Percentiles rank a stretch among this genome's conserved stretches.
Evolutionary conservation across 352 stramenopile species (phyloP).

Genomic region (Phytophthora tubulina): DNA sequence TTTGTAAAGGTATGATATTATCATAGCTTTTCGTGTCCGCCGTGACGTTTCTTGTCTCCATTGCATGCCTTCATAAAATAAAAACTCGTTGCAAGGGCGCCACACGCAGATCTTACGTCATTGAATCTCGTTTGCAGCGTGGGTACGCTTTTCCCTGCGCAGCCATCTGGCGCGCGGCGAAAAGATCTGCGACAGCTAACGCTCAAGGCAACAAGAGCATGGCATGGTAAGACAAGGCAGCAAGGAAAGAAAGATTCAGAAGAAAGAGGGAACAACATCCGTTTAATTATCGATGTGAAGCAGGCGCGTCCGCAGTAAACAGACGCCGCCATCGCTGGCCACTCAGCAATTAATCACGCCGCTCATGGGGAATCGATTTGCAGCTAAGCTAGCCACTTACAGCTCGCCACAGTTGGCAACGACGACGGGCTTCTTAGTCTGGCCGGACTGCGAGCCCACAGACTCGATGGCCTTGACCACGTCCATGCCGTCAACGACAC

Average conservation of each 20-base stretch:
- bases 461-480: constrained; percentile 98
- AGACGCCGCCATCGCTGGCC: constrained; percentile 10
- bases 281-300: constrained; percentile 49
- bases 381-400: constrained; percentile 22
- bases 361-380: constrained; percentile 1
- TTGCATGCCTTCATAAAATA: not conserved
- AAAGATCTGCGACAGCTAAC: constrained; percentile 19
- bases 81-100: no score
- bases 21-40: not conserved
- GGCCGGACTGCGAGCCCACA: constrained; percentile 94
- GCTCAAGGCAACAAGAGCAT: not conserved
- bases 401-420: constrained; percentile 97
- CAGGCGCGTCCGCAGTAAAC: constrained; percentile 20
- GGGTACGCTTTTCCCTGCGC: constrained; percentile 9
- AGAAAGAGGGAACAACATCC: constrained; percentile 31
- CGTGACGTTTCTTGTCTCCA: not conserved
- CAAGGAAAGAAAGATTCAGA: not conserved
- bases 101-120: constrained; percentile 4
- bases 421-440: constrained; percentile 91
- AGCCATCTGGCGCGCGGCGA: constrained; percentile 3
- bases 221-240: no score
- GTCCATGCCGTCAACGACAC: constrained; percentile 96
- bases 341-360: constrained; percentile 23
- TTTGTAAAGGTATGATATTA: no score
- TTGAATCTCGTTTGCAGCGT: constrained; percentile 18